These are phyloP conservation scores for Magnolia sinica DNA, from an alignment of 164 flowering plant genomes.

Conservation along the genomic window DNA sequence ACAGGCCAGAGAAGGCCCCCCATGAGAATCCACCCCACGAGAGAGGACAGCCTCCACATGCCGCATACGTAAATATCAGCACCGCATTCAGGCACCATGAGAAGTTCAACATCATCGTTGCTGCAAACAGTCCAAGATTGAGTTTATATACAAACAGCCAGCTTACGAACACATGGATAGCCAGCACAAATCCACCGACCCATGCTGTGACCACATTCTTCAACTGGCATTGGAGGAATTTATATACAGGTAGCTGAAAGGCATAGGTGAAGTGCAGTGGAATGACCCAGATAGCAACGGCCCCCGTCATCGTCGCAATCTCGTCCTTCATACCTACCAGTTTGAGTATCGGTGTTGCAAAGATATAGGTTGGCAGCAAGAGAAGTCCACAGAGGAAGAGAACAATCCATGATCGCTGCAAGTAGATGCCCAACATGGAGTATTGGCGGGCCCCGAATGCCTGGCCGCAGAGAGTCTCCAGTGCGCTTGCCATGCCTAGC, in stretches of 20 bases:
- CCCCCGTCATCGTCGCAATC: slow-evolving; percentile 58
- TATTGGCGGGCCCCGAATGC: slow-evolving; percentile 73
- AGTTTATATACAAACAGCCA: slow-evolving; percentile 37
- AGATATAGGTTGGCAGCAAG: slow-evolving; percentile 54
- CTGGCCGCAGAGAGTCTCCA: slow-evolving; percentile 88
- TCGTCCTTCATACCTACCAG: slow-evolving; percentile 50
- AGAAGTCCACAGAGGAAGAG: slow-evolving; percentile 40
- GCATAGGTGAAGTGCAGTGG: slow-evolving; percentile 52
- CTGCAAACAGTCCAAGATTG: slow-evolving; percentile 38
- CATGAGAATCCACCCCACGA: slow-evolving; percentile 54
- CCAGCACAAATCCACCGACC: slow-evolving; percentile 26
- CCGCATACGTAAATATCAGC: slow-evolving; percentile 28
- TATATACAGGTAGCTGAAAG: slow-evolving; percentile 40
- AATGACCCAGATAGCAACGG: slow-evolving; percentile 38
- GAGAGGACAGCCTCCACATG: slow-evolving; percentile 44
- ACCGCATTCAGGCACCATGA: slow-evolving; percentile 50
- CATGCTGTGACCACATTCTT: slow-evolving; percentile 41
- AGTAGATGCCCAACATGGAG: slow-evolving; percentile 68
- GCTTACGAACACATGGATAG: slow-evolving; percentile 34
- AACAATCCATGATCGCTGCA: slow-evolving; percentile 89
- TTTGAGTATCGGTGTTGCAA: slow-evolving; percentile 60
- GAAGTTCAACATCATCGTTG: slow-evolving; percentile 33
- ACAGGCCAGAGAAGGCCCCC: slow-evolving; percentile 40
- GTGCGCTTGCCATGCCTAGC: slow-evolving; percentile 86
- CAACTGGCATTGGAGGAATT: slow-evolving; percentile 56